A percentile compares a stretch with the other conserved stretches of the same genome.
Evolutionary conservation across 441 rosid species (phyloP).

Genomic region (Rhodomyrtus psidioides): DNA sequence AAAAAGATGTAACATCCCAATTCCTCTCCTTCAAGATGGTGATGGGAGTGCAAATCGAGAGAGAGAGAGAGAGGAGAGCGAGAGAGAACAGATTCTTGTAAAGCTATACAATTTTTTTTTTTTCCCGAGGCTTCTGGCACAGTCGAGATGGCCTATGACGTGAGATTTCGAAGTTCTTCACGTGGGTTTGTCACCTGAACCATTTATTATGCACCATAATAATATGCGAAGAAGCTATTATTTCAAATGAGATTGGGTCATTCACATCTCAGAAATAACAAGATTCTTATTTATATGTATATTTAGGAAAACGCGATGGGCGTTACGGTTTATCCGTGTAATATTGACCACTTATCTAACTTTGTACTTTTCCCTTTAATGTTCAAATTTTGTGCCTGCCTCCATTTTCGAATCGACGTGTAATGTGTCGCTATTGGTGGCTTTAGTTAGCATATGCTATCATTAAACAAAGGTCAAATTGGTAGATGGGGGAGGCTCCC

Average conservation of each 20-base stretch:
- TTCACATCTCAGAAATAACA: not conserved
- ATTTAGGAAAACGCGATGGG: too few species aligned
- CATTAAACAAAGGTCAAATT: not conserved
- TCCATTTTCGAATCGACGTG: not conserved
- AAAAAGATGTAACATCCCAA: not conserved
- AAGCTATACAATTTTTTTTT: not conserved
- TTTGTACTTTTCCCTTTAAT: too few species aligned
- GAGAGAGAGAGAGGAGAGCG: not conserved
- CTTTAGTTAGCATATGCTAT: not conserved
- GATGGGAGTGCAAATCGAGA: not conserved
- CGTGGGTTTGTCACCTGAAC: not conserved
- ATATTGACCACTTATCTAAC: too few species aligned
- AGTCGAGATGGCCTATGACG: not conserved
- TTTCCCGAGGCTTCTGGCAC: not conserved
- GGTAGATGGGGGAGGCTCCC: not conserved
- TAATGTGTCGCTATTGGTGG: not conserved
- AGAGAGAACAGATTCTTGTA: not conserved
- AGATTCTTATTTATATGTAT: not conserved
- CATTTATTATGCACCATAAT: too few species aligned
- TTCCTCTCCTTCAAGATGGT: not conserved
- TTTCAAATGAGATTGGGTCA: not conserved
- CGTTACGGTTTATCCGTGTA: too few species aligned
- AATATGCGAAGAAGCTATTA: not conserved
- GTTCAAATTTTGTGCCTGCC: not conserved
- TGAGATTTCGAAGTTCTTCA: not conserved